Evolutionary conservation across 352 stramenopile species (phyloP).

Genomic region (Pythium guiyangense): DNA sequence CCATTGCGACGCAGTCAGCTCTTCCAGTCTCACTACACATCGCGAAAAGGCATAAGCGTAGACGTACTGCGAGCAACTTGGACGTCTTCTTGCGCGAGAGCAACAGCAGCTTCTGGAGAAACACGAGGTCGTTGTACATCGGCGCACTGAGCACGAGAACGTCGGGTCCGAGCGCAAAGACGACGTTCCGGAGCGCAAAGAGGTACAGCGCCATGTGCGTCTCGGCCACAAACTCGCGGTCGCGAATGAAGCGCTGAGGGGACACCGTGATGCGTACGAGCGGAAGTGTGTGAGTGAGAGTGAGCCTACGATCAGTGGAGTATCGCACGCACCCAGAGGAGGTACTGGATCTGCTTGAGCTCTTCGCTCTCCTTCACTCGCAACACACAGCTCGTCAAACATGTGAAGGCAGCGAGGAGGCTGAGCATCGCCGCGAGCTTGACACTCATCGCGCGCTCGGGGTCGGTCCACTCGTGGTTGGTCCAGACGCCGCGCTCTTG

Average conservation of each 20-base stretch:
- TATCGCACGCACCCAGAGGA: constrained; percentile 9
- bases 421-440: constrained; percentile 12
- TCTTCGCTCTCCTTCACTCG: constrained; percentile 11
- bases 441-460: not conserved
- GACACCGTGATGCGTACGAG: not conserved
- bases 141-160: not conserved
- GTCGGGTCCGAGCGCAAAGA: constrained; percentile 8
- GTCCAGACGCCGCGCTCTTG: constrained; percentile 1
- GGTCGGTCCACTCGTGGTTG: constrained; percentile 8
- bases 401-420: constrained; percentile 11
- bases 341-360: constrained; percentile 12
- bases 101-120: constrained; percentile 11
- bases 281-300: not conserved
- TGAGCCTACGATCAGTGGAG: not conserved
- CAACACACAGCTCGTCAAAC: not conserved
- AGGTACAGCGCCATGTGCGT: constrained; percentile 14
- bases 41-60: not conserved
- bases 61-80: constrained; percentile 5
- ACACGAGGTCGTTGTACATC: constrained; percentile 11
- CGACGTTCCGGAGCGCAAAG: constrained; percentile 12
- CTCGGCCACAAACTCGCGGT: constrained; percentile 13
- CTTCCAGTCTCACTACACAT: not conserved
- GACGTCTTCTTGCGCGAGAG: constrained; percentile 10
- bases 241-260: constrained; percentile 13
- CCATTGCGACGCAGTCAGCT: not conserved